phyloP scores from a whole-genome alignment of 257 asterid species.

The Solanum piurae region DNA sequence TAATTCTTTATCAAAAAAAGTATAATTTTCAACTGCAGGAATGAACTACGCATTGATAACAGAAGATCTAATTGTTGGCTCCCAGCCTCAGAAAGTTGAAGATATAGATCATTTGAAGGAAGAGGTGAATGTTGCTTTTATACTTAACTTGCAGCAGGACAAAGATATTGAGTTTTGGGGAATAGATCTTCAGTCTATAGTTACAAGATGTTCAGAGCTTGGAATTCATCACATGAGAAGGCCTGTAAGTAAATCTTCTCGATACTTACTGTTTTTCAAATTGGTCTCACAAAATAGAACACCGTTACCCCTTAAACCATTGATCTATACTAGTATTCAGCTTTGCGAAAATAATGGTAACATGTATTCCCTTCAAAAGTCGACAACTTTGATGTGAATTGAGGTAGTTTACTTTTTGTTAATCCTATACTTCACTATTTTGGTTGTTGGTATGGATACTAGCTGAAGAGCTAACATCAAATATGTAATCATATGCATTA shows the following conservation, averaged over 20 bases:
- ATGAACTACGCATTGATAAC: conserved; percentile 89
- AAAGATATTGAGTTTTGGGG: conserved; percentile 77
- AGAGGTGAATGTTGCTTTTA: conserved; percentile 56
- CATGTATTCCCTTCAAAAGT: neutral
- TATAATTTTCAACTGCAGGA: conserved; percentile 35
- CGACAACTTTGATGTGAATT: neutral
- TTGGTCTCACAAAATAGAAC: neutral
- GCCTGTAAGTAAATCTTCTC: conserved; percentile 62
- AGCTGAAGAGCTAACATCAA: neutral
- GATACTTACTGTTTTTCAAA: neutral
- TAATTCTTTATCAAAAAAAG: too few species aligned
- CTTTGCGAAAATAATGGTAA: neutral
- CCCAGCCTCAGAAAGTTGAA: conserved; percentile 88
- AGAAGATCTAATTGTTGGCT: conserved; percentile 72
- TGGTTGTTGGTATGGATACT: neutral
- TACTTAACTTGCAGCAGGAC: conserved; percentile 93
- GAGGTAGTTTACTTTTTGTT: neutral
- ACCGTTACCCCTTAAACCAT: neutral
- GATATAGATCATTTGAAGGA: conserved; percentile 75
- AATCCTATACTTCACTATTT: neutral
- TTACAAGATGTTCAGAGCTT: conserved; percentile 46
- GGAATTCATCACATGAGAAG: conserved; percentile 81
- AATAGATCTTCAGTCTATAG: conserved; percentile 52
- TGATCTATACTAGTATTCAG: neutral
- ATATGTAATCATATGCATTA: neutral